Evolutionary conservation across 345 rosid species (phyloP).

Genomic region (Linum usitatissimum): DNA sequence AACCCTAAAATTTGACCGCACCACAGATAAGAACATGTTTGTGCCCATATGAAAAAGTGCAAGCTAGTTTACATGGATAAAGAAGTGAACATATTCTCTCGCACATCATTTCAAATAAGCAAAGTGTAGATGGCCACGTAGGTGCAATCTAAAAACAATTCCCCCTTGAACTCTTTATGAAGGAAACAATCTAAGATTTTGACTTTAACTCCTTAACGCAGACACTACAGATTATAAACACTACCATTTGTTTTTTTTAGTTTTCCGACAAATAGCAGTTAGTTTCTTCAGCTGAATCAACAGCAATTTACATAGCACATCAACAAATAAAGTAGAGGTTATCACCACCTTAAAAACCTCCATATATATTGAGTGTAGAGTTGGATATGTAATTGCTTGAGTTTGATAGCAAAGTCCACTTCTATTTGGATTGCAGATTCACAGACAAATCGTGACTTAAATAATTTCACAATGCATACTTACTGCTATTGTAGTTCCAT

Average conservation of each 20-base stretch:
- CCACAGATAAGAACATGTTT: background rate
- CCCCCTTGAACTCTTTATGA: background rate
- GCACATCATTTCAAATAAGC: background rate
- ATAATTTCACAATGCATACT: constrained; percentile 18
- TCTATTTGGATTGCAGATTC: background rate
- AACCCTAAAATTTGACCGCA: background rate
- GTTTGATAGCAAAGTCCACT: background rate
- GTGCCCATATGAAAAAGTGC: background rate
- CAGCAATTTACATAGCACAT: too few species aligned
- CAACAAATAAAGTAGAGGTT: too few species aligned
- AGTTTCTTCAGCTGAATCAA: background rate
- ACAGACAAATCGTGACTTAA: background rate
- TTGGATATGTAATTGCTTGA: too few species aligned
- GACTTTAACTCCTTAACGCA: background rate
- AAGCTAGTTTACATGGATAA: background rate
- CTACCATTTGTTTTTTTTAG: too few species aligned
- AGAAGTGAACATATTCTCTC: background rate
- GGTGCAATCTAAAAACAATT: background rate
- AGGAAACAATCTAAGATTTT: background rate
- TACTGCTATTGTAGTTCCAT: constrained; percentile 73
- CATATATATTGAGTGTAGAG: too few species aligned
- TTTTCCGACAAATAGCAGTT: background rate
- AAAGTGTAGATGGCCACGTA: background rate
- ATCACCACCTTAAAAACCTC: too few species aligned
- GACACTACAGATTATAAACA: background rate